These are phyloP conservation scores for Lachancea fermentati DNA, from an alignment of 805 yeast species.

Conservation along the genomic window DNA sequence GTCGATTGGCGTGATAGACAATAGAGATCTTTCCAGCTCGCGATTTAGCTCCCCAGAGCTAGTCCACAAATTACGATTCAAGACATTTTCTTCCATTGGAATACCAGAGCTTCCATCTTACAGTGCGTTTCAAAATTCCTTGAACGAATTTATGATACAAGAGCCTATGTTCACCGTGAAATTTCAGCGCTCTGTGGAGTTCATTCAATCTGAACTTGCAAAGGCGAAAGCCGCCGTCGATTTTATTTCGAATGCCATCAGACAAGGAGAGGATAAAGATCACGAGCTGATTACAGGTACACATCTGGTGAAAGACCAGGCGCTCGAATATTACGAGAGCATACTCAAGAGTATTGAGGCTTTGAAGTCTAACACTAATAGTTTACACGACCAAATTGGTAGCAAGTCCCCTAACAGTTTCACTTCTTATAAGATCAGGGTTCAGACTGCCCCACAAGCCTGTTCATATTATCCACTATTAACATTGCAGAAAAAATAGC, in stretches of 20 bases:
- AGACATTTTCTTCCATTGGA: constrained; percentile 75
- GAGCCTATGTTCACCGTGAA: constrained; percentile 18
- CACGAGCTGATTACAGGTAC: constrained; percentile 23
- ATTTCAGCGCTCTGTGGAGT: constrained; percentile 14
- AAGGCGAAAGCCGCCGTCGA: constrained; percentile 14
- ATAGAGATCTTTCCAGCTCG: constrained; percentile 20
- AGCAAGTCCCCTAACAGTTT: not conserved
- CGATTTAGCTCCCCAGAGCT: constrained; percentile 26
- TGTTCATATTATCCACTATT: constrained; percentile 23
- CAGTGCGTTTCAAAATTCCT: constrained; percentile 22
- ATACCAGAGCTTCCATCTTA: constrained; percentile 61
- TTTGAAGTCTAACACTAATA: constrained; percentile 12
- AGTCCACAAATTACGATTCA: constrained; percentile 58
- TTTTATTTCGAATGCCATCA: constrained; percentile 15
- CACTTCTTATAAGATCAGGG: constrained; percentile 9
- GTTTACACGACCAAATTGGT: constrained; percentile 8
- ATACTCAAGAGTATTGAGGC: constrained; percentile 16
- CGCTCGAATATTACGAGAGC: constrained; percentile 29
- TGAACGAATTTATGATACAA: constrained; percentile 17
- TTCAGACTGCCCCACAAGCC: constrained; percentile 10
- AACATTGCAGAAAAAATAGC: constrained; percentile 4
- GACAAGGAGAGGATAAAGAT: constrained; percentile 18
- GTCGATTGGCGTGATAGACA: constrained; percentile 23
- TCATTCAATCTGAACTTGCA: constrained; percentile 16
- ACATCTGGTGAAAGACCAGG: constrained; percentile 25